Evolutionary conservation across 257 asterid species (phyloP).

Genomic region (Parsonsia alboflavescens): DNA sequence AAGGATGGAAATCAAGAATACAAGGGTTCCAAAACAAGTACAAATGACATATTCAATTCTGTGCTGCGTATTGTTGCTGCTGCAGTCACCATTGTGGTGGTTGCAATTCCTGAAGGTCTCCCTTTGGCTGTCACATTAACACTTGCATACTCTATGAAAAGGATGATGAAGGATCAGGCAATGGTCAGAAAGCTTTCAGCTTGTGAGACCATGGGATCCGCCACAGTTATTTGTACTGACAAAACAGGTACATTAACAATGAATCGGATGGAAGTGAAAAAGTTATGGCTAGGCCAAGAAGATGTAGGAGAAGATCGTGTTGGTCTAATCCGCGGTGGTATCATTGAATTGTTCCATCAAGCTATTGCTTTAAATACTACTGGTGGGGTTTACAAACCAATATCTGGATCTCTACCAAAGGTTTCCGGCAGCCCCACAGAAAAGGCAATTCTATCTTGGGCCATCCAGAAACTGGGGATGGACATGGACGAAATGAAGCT

Average conservation of each 20-base stretch:
- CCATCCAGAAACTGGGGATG: constrained; percentile 22
- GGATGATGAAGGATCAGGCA: constrained; percentile 44
- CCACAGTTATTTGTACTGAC: constrained; percentile 22
- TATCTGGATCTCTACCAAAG: constrained; percentile 15
- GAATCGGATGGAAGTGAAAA: constrained; percentile 24
- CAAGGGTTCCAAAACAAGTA: constrained; percentile 19
- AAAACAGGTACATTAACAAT: constrained; percentile 28
- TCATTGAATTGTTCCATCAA: constrained; percentile 15
- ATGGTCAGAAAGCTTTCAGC: constrained; percentile 27
- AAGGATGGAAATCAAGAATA: constrained; percentile 24
- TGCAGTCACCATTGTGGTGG: constrained; percentile 42
- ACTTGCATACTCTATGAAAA: constrained; percentile 38
- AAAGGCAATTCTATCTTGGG: constrained; percentile 36
- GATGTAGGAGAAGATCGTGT: background rate
- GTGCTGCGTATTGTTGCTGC: constrained; percentile 31
- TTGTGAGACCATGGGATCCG: constrained; percentile 31
- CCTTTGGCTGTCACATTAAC: constrained; percentile 40
- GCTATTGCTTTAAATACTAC: constrained; percentile 24
- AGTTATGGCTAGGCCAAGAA: constrained; percentile 18
- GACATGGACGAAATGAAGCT: constrained; percentile 21
- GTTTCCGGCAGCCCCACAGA: constrained; percentile 36
- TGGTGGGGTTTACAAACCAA: constrained; percentile 17
- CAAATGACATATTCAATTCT: constrained; percentile 26
- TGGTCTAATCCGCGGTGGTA: background rate
- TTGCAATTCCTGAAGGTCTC: constrained; percentile 46